Evolutionary conservation across 257 asterid species (phyloP), one percentile per base, ranked within the genome.

Genomic region (Jacaranda mimosifolia): DNA sequence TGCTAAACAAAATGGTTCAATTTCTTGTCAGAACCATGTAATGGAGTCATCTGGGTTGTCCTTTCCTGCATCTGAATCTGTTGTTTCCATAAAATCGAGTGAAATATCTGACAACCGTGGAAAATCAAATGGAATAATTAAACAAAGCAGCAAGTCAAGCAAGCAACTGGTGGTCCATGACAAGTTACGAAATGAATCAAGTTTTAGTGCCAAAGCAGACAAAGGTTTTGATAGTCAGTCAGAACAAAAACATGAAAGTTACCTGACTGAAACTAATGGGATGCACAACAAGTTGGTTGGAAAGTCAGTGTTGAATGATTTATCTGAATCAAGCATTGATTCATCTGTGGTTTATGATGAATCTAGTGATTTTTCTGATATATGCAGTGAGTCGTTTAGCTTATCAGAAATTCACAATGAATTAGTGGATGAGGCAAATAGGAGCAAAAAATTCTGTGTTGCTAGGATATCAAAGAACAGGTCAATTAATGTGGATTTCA

Each of bases 401-500:
- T 83, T 83, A 84, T 86, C 87, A 35, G 97, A 87, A 55, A 80
- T 82, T 39, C 87, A 84, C 42, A 80, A 79, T 57, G 90, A 90
- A 80, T 74, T 85, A 85, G 79, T 79, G 85, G 90, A 89, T 77
- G 92, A 83, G 80, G 80, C 86, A 80, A 90, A 82, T 71, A 85
- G 77, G 85, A 86, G 81, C 81, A 90, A 87, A 73, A 91, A 87
- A 86, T 86, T 87, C 67, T 87, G 96, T 81, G 91, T 89, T 75
- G 80, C 96, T 80, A 87, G 86, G 89, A 80, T 90, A 75, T 85
- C 93, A 65, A 91, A 91, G 88, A 90, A 89, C 86, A 93, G 88
- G 79, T 93, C 99, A 35, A 91, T 93, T 82, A 95, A 89, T 82
- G 93, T 95, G 75, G 99, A 95, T 84, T 91, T 95, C 81, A 91